Base-by-base conservation (phyloP, 305 asterid species). In the Ilex paraguariensis region DNA sequence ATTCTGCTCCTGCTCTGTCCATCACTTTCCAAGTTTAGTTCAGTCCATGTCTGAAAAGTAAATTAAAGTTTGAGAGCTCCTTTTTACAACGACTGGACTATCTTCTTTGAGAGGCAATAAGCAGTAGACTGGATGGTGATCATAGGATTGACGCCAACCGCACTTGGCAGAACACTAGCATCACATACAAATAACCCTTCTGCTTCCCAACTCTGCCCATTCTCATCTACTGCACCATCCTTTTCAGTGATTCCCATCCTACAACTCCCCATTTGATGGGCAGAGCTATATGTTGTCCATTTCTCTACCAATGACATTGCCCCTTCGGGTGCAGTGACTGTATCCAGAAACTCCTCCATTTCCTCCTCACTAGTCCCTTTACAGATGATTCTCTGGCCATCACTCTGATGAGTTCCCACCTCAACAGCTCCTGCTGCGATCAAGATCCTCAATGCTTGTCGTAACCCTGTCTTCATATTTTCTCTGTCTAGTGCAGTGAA, bases 121-220 rank as follows among this genome's bases (percentile, higher is more conserved):
- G 96, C 75, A 32, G 90, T 85, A 5, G 97, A 61, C 69, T 84
- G 83, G n/a, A 92, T 79, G 13, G 98, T 92, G 70, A 92, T 85
- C 98, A 92, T 90, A 11, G 98, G 97, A 79, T 92, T 92, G 1
- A 92, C 90, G 13, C 98, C 98, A 61, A 87, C 74, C 1, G 98
- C 95, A 1, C 81, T 66, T 0, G 98, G 98, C 9, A 92, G 79
- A 66, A 90, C 82, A 66, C 98, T 89, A 4, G 80, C 95, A 78
- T 92, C 98, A 58, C 90, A 84, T 31, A 92, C 98, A 68, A 75
- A 89, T 17, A 90, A 56, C 11, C 97, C 95, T 11, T 77, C 65
- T 0, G 90, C 98, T 63, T 92, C 98, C 97, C 97, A 92, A 46
- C 90, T 82, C 84, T 92, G 91, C 5, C 98, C 98, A 54, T 85